Percentiles rank a stretch among this genome's conserved stretches.
Evolutionary conservation across 805 yeast genomes (phyloP).

Genomic region (Yamadazyma takamatsuzukensis): DNA sequence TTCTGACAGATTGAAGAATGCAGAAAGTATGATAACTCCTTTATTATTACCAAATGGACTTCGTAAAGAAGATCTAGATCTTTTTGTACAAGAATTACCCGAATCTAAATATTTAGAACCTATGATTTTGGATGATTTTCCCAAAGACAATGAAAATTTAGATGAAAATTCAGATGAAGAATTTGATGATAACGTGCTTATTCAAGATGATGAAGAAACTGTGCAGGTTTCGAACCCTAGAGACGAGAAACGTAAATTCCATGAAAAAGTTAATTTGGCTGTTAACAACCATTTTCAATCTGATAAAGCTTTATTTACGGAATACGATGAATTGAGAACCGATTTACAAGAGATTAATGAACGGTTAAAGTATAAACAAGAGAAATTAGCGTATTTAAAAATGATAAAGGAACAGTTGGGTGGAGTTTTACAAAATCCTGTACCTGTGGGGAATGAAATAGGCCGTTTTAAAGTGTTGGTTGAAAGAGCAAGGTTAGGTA

Average conservation of each 20-base stretch:
- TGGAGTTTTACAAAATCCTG: neutral
- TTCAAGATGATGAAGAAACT: slow-evolving; percentile 9
- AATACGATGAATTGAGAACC: slow-evolving; percentile 19
- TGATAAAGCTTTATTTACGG: slow-evolving; percentile 9
- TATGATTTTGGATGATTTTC: neutral
- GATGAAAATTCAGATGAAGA: slow-evolving; percentile 3
- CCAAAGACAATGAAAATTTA: slow-evolving; percentile 6
- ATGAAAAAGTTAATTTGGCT: slow-evolving; percentile 8
- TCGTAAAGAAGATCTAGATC: slow-evolving; percentile 16
- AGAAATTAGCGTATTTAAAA: slow-evolving; percentile 27
- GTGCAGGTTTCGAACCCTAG: slow-evolving; percentile 3
- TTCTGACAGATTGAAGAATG: slow-evolving; percentile 21
- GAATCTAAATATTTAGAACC: slow-evolving; percentile 24
- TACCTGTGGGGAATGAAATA: too few relatives aligned
- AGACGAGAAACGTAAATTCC: slow-evolving; percentile 4
- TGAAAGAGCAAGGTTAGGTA: too few relatives aligned
- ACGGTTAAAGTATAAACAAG: slow-evolving; percentile 21
- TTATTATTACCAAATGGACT: slow-evolving; percentile 21
- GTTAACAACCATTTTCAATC: slow-evolving; percentile 19
- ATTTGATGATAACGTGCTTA: slow-evolving; percentile 4
- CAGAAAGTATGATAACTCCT: slow-evolving; percentile 21
- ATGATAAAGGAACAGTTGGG: slow-evolving; percentile 9
- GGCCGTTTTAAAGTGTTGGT: too few relatives aligned
- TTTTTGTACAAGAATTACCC: slow-evolving; percentile 29
- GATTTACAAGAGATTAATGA: slow-evolving; percentile 15